A percentile compares a stretch with the other conserved stretches of the same genome.
Evolutionary conservation across 768 basidiomycete species (phyloP).

Genomic region (Roridomyces roridus): DNA sequence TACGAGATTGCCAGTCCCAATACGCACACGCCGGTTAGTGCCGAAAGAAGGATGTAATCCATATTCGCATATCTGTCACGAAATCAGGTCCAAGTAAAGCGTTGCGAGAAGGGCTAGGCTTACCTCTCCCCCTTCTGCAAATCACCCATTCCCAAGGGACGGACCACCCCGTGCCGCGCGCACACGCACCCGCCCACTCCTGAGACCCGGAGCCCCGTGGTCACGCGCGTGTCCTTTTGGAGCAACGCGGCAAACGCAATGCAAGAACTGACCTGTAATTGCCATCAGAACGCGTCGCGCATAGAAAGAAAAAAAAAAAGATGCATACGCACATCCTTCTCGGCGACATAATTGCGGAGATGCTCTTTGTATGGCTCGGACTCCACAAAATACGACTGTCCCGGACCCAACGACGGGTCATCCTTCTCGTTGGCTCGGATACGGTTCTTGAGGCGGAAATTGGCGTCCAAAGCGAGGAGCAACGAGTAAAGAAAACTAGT

Average conservation of each 20-base stretch:
- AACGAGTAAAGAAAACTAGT: too few species aligned
- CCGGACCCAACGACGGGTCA: conserved; percentile 1
- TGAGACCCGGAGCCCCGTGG: too few species aligned
- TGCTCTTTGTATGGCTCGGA: conserved; percentile 9
- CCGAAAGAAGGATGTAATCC: conserved; percentile 27
- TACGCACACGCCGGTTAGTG: neutral
- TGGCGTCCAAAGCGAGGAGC: too few species aligned
- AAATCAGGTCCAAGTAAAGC: neutral
- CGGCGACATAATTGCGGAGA: conserved; percentile 3
- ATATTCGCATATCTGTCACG: conserved; percentile 25
- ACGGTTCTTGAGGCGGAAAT: too few species aligned
- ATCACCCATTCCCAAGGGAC: conserved; percentile 28
- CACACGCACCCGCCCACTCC: too few species aligned
- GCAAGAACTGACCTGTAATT: conserved; percentile 12
- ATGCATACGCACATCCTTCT: neutral
- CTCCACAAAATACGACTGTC: conserved; percentile 21
- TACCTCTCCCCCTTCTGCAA: conserved; percentile 27
- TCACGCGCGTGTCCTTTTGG: too few species aligned
- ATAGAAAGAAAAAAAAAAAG: too few species aligned
- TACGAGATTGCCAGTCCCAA: conserved; percentile 17
- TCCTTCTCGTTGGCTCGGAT: too few species aligned
- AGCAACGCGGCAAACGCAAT: neutral
- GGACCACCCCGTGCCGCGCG: too few species aligned
- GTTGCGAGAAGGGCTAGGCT: neutral
- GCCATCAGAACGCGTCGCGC: too few species aligned